These are phyloP conservation scores for Aureobasidium uvarum DNA, from an alignment of 2,329 filamentous ascomycete genomes.

Conservation along the genomic window DNA sequence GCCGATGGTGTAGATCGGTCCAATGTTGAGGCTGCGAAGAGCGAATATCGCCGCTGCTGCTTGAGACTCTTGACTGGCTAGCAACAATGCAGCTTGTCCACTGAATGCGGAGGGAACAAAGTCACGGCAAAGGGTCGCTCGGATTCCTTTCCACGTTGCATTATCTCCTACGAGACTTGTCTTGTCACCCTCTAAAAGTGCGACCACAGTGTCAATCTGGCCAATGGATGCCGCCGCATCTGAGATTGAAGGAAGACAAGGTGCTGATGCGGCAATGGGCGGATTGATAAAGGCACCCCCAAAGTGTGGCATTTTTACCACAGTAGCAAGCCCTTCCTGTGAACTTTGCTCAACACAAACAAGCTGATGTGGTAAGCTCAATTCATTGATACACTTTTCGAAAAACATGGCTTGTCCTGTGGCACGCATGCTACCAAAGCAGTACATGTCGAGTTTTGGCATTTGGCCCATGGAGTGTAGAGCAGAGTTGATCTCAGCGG, in stretches of 20 bases:
- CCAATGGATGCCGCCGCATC: slow-evolving; percentile 77
- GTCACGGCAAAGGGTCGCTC: slow-evolving; percentile 75
- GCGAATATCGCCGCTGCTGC: slow-evolving; percentile 78
- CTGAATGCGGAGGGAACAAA: slow-evolving; percentile 79
- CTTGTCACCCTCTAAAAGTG: slow-evolving; percentile 52
- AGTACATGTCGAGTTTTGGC: slow-evolving; percentile 75
- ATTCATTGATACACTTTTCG: slow-evolving; percentile 61
- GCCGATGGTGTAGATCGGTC: slow-evolving; percentile 79
- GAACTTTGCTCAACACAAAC: slow-evolving; percentile 69
- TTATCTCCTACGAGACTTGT: slow-evolving; percentile 73
- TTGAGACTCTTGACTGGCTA: slow-evolving; percentile 70
- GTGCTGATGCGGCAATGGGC: slow-evolving; percentile 55
- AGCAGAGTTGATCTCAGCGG: slow-evolving; percentile 79
- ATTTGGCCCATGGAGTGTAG: slow-evolving; percentile 76
- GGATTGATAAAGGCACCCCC: slow-evolving; percentile 80
- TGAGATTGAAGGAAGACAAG: slow-evolving; percentile 64
- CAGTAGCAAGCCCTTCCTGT: slow-evolving; percentile 65
- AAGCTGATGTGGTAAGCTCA: slow-evolving; percentile 83
- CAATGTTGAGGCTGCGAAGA: slow-evolving; percentile 69
- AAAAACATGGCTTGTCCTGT: slow-evolving; percentile 80
- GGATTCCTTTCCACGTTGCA: slow-evolving; percentile 79
- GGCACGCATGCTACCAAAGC: slow-evolving; percentile 70
- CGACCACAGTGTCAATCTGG: slow-evolving; percentile 77
- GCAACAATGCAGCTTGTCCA: slow-evolving; percentile 70
- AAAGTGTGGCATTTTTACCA: slow-evolving; percentile 71